Conservation (phyloP, 164 flowering plant genomes). For the Houttuynia cordata region DNA sequence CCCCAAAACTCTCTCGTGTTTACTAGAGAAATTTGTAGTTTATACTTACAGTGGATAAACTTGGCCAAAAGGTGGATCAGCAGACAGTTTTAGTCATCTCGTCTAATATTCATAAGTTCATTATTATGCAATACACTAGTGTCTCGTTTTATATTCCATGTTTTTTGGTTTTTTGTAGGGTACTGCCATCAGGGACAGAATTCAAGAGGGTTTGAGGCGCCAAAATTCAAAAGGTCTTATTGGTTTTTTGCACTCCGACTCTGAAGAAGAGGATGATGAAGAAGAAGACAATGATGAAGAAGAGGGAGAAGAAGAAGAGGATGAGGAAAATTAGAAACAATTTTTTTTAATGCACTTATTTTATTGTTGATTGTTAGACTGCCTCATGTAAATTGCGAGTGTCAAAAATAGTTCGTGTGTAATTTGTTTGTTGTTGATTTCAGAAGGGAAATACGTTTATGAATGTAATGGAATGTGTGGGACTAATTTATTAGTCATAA, state of each 20-base stretch:
- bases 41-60: too few species aligned
- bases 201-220: constrained; percentile 21
- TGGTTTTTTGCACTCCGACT: not conserved
- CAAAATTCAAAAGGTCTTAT: constrained; percentile 10
- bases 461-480: too few species aligned
- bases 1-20: too few species aligned
- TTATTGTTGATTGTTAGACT: not conserved
- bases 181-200: constrained; percentile 18
- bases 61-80: too few species aligned
- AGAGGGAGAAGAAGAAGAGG: not conserved
- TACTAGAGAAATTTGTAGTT: not conserved
- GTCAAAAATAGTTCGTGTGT: not conserved
- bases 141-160: not conserved
- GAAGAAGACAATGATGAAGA: constrained; percentile 1
- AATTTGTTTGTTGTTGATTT: too few species aligned
- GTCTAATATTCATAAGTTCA: too few species aligned
- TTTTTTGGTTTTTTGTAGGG: constrained; percentile 1
- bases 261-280: constrained; percentile 4
- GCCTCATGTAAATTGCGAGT: not conserved
- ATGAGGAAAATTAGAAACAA: not conserved
- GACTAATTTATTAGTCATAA: too few species aligned
- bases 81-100: too few species aligned
- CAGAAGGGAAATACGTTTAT: too few species aligned
- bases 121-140: not conserved
- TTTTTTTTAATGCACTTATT: not conserved